Evolutionary conservation across 768 basidiomycete species (phyloP).

Genomic region (Ephemerocybe angulata): DNA sequence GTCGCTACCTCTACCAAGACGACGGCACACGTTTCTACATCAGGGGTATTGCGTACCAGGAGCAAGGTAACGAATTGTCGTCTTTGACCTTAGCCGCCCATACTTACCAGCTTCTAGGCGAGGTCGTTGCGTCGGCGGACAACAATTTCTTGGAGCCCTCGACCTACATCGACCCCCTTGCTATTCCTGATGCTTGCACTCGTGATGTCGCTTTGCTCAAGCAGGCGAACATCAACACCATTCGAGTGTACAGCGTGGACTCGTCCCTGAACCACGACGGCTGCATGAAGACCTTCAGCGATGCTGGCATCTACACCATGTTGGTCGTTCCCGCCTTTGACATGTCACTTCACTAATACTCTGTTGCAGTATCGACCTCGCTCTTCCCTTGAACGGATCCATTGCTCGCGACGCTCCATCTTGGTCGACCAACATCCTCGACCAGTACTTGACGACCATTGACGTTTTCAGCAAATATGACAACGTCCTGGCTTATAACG

Average conservation of each 20-base stretch:
- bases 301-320: slow-evolving; percentile 88
- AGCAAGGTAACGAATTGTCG: slow-evolving; percentile 52
- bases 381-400: slow-evolving; percentile 82
- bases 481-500: slow-evolving; percentile 85
- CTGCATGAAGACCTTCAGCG: slow-evolving; percentile 77
- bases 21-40: slow-evolving; percentile 82
- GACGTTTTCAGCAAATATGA: slow-evolving; percentile 79
- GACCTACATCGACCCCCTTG: slow-evolving; percentile 77
- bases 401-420: slow-evolving; percentile 68
- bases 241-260: slow-evolving; percentile 87
- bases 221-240: slow-evolving; percentile 72
- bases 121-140: slow-evolving; percentile 41
- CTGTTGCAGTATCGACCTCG: slow-evolving; percentile 70
- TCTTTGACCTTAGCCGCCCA: background rate
- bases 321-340: slow-evolving; percentile 34
- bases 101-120: slow-evolving; percentile 27
- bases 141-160: slow-evolving; percentile 70
- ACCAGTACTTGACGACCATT: slow-evolving; percentile 76
- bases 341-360: slow-evolving; percentile 9
- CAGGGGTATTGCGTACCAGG: slow-evolving; percentile 83
- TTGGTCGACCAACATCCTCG: slow-evolving; percentile 79
- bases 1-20: slow-evolving; percentile 77
- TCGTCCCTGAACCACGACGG: slow-evolving; percentile 78
- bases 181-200: slow-evolving; percentile 59
- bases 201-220: slow-evolving; percentile 79